These are phyloP conservation scores for Trichoderma sp. DNA, from an alignment of 2,329 filamentous ascomycete genomes.

Conservation along the genomic window DNA sequence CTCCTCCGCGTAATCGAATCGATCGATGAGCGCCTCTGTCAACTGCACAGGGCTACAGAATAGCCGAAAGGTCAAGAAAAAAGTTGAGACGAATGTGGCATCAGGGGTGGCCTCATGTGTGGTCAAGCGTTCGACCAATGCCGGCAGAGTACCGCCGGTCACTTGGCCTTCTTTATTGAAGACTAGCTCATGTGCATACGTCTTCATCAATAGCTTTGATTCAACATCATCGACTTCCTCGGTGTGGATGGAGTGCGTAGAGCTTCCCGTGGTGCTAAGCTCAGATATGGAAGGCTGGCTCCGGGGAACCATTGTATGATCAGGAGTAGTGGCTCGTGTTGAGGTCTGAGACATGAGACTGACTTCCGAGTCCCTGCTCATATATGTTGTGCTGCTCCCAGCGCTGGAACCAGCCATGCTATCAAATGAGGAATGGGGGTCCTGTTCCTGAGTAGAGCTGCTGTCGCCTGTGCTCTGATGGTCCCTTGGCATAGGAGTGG, in stretches of 20 bases:
- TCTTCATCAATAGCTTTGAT: slow-evolving; percentile 82
- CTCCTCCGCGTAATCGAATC: slow-evolving; percentile 88
- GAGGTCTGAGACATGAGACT: slow-evolving; percentile 79
- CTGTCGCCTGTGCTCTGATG: slow-evolving; percentile 50
- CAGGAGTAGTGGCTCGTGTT: slow-evolving; percentile 84
- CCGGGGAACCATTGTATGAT: slow-evolving; percentile 54
- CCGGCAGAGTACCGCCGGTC: slow-evolving; percentile 85
- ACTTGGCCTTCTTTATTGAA: slow-evolving; percentile 93
- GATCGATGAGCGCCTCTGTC: slow-evolving; percentile 77
- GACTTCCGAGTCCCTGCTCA: slow-evolving; percentile 76
- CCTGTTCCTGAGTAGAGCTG: slow-evolving; percentile 43
- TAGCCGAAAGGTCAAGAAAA: slow-evolving; percentile 92
- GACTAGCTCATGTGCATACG: slow-evolving; percentile 85
- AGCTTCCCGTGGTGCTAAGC: slow-evolving; percentile 63
- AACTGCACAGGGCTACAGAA: slow-evolving; percentile 81
- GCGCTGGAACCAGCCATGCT: slow-evolving; percentile 73
- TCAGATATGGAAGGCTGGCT: slow-evolving; percentile 64
- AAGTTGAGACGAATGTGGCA: slow-evolving; percentile 85
- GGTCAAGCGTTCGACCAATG: slow-evolving; percentile 90
- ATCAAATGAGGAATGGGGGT: slow-evolving; percentile 58
- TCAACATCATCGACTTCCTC: slow-evolving; percentile 80
- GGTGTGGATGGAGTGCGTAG: slow-evolving; percentile 58
- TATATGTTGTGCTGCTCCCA: slow-evolving; percentile 74
- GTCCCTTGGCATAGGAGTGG: slow-evolving; percentile 45
- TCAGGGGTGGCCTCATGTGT: slow-evolving; percentile 92